A percentile compares a stretch with the other conserved stretches of the same genome.
Conservation (phyloP, 345 rosid species). For the Gossypium stocksii region DNA sequence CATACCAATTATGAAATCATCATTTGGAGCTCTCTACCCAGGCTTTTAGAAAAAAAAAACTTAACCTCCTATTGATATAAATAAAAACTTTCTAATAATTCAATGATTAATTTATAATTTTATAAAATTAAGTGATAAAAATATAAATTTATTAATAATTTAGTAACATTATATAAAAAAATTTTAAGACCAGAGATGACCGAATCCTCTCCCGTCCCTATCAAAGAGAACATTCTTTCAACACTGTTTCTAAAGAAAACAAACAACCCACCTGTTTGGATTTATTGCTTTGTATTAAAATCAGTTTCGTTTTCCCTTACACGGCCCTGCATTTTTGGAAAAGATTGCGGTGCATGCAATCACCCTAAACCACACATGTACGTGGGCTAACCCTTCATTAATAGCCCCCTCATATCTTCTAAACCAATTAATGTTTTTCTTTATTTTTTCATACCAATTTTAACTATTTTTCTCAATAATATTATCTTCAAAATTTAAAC, state of each 20-base stretch:
- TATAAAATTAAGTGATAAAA: no score
- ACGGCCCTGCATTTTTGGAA: not conserved
- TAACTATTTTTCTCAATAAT: no score
- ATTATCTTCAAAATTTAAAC: rapidly evolving
- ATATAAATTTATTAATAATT: not conserved
- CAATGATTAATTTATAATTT: no score
- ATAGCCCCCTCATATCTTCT: not conserved
- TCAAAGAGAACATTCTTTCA: conserved; percentile 3
- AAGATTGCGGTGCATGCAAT: not conserved
- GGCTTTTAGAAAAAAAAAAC: no score
- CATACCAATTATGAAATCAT: no score
- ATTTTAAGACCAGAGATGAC: not conserved
- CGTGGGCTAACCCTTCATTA: not conserved
- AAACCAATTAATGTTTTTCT: no score
- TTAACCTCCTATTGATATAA: no score
- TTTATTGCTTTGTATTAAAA: conserved; percentile 7
- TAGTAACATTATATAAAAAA: no score
- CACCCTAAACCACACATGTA: not conserved
- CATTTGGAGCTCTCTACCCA: no score
- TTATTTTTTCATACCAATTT: no score
- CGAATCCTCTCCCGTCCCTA: not conserved
- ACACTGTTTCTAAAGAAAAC: conserved; percentile 12
- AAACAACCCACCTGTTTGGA: conserved; percentile 9
- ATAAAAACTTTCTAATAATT: no score
- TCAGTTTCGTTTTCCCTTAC: conserved; percentile 30